A percentile compares a stretch with the other conserved stretches of the same genome.
Evolutionary conservation across 2,329 filamentous ascomycete genomes (phyloP).

Genomic region (Penicillium sp.): DNA sequence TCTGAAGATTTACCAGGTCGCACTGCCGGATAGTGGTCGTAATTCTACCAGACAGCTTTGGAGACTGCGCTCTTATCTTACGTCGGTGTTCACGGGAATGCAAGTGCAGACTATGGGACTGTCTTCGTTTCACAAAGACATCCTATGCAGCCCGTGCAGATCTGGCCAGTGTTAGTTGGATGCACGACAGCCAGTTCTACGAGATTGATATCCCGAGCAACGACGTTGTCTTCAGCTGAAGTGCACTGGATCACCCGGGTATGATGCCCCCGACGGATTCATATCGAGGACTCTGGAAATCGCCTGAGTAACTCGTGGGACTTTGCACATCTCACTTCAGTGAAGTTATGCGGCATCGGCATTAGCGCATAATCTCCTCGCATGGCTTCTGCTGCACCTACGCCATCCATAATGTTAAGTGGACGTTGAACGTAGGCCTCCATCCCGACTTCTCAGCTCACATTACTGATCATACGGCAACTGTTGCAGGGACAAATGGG

Average conservation of each 20-base stretch:
- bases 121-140: neutral
- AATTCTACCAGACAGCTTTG: conserved; percentile 11
- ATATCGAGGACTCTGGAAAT: neutral
- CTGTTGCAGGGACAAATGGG: conserved; percentile 15
- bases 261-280: neutral
- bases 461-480: neutral
- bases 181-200: conserved; percentile 27
- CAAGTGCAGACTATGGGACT: conserved; percentile 13
- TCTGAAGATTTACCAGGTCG: conserved; percentile 26
- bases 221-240: conserved; percentile 26
- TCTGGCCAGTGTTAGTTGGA: conserved; percentile 22
- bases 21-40: conserved; percentile 7
- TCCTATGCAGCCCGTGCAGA: conserved; percentile 7
- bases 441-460: neutral
- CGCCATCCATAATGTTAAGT: conserved; percentile 20
- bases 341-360: conserved; percentile 11
- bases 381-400: conserved; percentile 19
- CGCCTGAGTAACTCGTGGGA: conserved; percentile 14
- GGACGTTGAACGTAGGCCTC: conserved; percentile 18
- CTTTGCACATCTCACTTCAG: conserved; percentile 19
- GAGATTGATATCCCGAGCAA: conserved; percentile 29
- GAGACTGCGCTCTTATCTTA: conserved; percentile 17
- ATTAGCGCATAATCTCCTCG: conserved; percentile 18
- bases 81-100: conserved; percentile 27
- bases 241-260: conserved; percentile 20